Evolutionary conservation across 1,284 basidiomycete species (phyloP).

Genomic region (Ustilago nuda): DNA sequence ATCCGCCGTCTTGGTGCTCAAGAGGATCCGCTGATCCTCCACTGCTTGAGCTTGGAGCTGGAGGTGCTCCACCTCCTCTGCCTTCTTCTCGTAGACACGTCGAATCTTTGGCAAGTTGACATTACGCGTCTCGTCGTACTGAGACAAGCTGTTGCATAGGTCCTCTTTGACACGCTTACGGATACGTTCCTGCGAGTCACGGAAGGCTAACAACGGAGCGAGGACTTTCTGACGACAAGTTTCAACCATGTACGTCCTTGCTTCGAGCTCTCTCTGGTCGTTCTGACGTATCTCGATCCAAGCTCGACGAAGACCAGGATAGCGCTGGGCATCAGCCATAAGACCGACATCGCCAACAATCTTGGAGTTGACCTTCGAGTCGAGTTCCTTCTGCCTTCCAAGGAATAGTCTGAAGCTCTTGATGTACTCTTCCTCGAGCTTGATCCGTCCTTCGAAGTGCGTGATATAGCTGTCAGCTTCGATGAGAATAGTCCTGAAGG

Average conservation of each 20-base stretch:
- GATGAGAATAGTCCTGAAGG: conserved; percentile 53
- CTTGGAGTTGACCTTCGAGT: conserved; percentile 57
- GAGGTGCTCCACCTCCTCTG: conserved; percentile 63
- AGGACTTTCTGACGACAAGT: conserved; percentile 52
- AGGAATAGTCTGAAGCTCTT: conserved; percentile 40
- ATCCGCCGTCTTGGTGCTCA: conserved; percentile 41
- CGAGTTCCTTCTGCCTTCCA: conserved; percentile 61
- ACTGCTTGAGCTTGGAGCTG: conserved; percentile 63
- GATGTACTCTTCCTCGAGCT: conserved; percentile 65
- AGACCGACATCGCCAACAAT: conserved; percentile 47
- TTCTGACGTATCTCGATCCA: conserved; percentile 61
- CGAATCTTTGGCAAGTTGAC: conserved; percentile 56
- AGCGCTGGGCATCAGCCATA: conserved; percentile 42
- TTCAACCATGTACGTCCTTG: conserved; percentile 55
- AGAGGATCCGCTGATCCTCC: conserved; percentile 62
- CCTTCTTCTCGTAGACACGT: conserved; percentile 60
- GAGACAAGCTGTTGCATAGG: conserved; percentile 49
- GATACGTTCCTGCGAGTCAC: conserved; percentile 65
- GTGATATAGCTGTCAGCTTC: conserved; percentile 63
- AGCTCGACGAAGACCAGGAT: conserved; percentile 41
- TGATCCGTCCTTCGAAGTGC: conserved; percentile 58
- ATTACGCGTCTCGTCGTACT: conserved; percentile 65
- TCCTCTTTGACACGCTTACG: conserved; percentile 65
- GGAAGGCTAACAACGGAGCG: conserved; percentile 59
- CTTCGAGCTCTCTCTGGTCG: conserved; percentile 57